A percentile compares a stretch with the other conserved stretches of the same genome.
These are phyloP conservation scores for Pseudonectria buxi DNA, from an alignment of 2,329 filamentous ascomycete species.

Conservation along the genomic window DNA sequence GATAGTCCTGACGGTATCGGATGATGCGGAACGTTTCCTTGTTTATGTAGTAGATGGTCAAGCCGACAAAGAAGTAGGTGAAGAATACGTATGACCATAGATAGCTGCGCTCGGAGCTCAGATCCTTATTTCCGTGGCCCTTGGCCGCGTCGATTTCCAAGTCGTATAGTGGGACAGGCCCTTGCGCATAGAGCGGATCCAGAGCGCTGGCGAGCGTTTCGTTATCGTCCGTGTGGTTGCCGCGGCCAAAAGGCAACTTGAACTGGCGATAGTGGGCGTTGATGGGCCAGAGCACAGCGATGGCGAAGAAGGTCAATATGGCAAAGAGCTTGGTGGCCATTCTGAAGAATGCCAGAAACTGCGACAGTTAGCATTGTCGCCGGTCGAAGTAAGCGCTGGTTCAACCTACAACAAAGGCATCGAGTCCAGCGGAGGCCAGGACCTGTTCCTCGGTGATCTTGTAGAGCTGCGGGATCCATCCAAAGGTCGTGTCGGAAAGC, in stretches of 20 bases:
- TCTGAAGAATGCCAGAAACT: conserved; percentile 90
- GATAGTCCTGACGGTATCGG: conserved; percentile 77
- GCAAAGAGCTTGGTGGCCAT: conserved; percentile 83
- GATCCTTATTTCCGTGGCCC: conserved; percentile 28
- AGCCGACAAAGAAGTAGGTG: conserved; percentile 79
- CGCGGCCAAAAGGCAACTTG: conserved; percentile 1
- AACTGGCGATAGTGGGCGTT: conserved; percentile 56
- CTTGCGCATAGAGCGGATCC: conserved; percentile 4
- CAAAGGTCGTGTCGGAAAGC: conserved; percentile 77
- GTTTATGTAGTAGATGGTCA: conserved; percentile 78
- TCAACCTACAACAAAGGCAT: conserved; percentile 75
- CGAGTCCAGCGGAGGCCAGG: conserved; percentile 80
- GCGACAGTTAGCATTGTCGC: conserved; percentile 9
- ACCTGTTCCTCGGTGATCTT: conserved; percentile 83
- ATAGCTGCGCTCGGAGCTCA: conserved; percentile 41
- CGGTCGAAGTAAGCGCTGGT: neutral
- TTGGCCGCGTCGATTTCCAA: conserved; percentile 15
- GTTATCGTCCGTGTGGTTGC: conserved; percentile 1
- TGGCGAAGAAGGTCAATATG: conserved; percentile 73
- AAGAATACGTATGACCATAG: conserved; percentile 95
- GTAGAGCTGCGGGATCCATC: conserved; percentile 87
- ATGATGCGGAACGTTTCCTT: conserved; percentile 81
- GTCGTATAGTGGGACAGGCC: conserved; percentile 10
- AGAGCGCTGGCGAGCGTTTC: neutral
- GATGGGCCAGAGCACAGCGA: conserved; percentile 76